These are phyloP conservation scores for Puya raimondii DNA, from an alignment of 176 grass and related monocot species.

Conservation along the genomic window DNA sequence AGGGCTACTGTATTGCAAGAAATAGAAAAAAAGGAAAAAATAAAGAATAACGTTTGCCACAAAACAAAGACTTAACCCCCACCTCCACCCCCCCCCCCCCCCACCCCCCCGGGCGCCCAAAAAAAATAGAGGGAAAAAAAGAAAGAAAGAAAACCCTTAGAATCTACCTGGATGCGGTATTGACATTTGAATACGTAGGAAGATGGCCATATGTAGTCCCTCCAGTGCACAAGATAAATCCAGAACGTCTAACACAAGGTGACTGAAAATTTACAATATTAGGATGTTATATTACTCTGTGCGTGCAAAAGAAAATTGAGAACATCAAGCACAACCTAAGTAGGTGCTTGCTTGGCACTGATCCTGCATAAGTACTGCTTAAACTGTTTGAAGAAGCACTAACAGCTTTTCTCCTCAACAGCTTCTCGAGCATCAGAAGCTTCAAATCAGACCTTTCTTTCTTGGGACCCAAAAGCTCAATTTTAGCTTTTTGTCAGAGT, in stretches of 20 bases:
- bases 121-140: no score
- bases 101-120: no score
- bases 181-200: slow-evolving; percentile 58
- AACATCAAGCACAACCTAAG: no score
- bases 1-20: slow-evolving; percentile 27
- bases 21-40: neutral
- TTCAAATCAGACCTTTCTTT: no score
- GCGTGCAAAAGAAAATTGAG: no score
- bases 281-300: neutral
- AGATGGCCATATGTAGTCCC: slow-evolving; percentile 85
- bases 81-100: no score
- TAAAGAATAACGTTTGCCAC: no score
- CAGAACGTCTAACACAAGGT: slow-evolving; percentile 65
- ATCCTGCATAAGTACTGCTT: neutral
- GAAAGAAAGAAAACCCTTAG: neutral
- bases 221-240: slow-evolving; percentile 94
- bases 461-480: no score
- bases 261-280: slow-evolving; percentile 47
- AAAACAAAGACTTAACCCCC: no score
- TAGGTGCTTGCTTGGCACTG: no score
- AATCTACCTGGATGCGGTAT: slow-evolving; percentile 45
- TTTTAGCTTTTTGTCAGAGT: neutral
- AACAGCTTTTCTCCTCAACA: neutral
- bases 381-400: neutral
- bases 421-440: no score